Evolutionary conservation across 73 alveolate genomes (phyloP).

Genomic region (Paramecium tetraurelia): DNA sequence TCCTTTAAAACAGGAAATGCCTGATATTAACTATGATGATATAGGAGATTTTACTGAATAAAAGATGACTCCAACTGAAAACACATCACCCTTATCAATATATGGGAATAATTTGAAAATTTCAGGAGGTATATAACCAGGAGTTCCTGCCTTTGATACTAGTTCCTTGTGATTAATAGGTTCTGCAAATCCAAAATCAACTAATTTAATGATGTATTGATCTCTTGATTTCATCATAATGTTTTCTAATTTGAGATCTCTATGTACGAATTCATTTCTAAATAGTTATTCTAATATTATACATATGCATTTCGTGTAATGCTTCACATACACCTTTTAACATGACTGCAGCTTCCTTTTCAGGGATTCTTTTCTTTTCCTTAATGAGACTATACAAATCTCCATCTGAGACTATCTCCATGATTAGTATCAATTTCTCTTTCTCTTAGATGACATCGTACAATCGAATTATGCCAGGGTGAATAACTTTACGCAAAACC

Average conservation of each 20-base stretch:
- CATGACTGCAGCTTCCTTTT: conserved; percentile 37
- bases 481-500: conserved; percentile 54
- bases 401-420: conserved; percentile 61
- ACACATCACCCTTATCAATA: conserved; percentile 63
- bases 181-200: conserved; percentile 67
- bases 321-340: conserved; percentile 52
- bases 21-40: conserved; percentile 17
- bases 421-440: background rate
- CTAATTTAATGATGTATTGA: conserved; percentile 32
- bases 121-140: conserved; percentile 66
- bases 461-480: conserved; percentile 21
- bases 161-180: conserved; percentile 52
- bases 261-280: conserved; percentile 54
- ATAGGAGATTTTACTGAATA: background rate
- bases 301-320: conserved; percentile 47
- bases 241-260: conserved; percentile 66
- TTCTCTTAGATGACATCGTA: conserved; percentile 34
- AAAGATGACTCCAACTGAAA: conserved; percentile 59
- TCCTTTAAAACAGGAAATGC: conserved; percentile 60
- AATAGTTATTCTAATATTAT: background rate
- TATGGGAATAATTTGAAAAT: conserved; percentile 53
- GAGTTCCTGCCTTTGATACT: conserved; percentile 67
- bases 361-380: conserved; percentile 54
- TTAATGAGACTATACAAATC: conserved; percentile 47
- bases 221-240: conserved; percentile 50